Conservation (phyloP, 345 rosid species). For the Gossypium herbaceum region DNA sequence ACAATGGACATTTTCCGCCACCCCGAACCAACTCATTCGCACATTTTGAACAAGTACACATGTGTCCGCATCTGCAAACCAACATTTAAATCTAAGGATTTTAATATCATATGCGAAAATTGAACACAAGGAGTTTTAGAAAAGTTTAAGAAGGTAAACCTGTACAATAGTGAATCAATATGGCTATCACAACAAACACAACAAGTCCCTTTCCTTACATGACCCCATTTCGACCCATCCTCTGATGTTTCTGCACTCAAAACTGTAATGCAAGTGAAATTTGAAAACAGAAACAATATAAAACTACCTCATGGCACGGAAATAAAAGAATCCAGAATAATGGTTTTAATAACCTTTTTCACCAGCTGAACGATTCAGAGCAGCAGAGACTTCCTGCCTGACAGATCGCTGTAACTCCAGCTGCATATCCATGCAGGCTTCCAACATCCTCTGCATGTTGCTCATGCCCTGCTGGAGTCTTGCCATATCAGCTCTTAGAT, state of each 20-base stretch:
- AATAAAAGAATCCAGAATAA: neutral
- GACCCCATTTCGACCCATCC: conserved; percentile 92
- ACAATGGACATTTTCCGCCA: conserved; percentile 92
- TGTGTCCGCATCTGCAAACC: conserved; percentile 86
- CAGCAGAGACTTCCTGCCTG: conserved; percentile 97
- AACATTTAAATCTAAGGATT: neutral
- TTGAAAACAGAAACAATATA: neutral
- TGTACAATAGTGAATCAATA: conserved; percentile 91
- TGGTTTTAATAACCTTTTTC: conserved; percentile 52
- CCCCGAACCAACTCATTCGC: conserved; percentile 86
- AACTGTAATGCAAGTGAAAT: conserved; percentile 37
- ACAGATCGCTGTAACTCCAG: conserved; percentile 97
- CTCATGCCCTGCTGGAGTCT: conserved; percentile 98
- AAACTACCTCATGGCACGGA: neutral
- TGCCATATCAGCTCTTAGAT: conserved; percentile 86
- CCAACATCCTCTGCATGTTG: conserved; percentile 98
- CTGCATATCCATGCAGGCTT: conserved; percentile 99
- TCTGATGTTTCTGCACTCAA: conserved; percentile 67
- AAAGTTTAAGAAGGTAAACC: conserved; percentile 37
- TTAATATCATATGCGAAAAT: neutral
- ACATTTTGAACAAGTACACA: conserved; percentile 97
- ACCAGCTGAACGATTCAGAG: conserved; percentile 70
- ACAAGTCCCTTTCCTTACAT: conserved; percentile 90
- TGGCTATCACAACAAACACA: conserved; percentile 95
- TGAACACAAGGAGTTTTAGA: neutral